A percentile compares a stretch with the other conserved stretches of the same genome.
Evolutionary conservation across 2,329 filamentous ascomycete species (phyloP).

Genomic region (Xylariaceae sp.): DNA sequence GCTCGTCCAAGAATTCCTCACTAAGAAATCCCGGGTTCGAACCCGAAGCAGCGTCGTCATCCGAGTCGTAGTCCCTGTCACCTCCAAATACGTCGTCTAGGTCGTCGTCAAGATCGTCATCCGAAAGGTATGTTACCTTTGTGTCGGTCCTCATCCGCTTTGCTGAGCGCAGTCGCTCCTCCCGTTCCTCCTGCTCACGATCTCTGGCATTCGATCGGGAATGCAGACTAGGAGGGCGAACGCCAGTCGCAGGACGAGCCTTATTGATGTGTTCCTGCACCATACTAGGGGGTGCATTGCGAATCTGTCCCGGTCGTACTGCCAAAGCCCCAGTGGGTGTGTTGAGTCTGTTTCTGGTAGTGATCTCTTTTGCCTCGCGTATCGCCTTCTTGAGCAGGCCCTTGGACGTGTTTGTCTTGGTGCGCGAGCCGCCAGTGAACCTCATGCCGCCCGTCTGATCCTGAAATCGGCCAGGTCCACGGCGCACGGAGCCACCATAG

Average conservation of each 20-base stretch:
- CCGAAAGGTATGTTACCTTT: conserved; percentile 35
- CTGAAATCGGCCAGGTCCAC: conserved; percentile 8
- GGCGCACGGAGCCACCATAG: conserved; percentile 8
- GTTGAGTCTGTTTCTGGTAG: conserved; percentile 42
- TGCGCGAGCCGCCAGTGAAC: conserved; percentile 46
- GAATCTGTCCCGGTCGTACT: conserved; percentile 36
- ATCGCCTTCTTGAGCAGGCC: conserved; percentile 53
- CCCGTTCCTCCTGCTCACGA: conserved; percentile 31
- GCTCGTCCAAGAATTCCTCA: conserved; percentile 16
- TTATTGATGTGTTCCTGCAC: conserved; percentile 47
- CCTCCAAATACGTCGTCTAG: conserved; percentile 22
- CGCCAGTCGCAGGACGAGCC: conserved; percentile 23
- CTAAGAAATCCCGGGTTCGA: conserved; percentile 15
- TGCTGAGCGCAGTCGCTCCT: conserved; percentile 31
- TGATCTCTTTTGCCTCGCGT: conserved; percentile 52
- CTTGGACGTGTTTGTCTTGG: conserved; percentile 47
- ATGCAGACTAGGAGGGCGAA: conserved; percentile 11
- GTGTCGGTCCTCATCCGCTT: conserved; percentile 21
- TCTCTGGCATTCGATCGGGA: conserved; percentile 5
- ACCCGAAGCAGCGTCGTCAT: conserved; percentile 4
- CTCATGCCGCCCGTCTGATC: conserved; percentile 30
- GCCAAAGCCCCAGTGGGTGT: conserved; percentile 31
- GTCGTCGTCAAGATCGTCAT: conserved; percentile 35
- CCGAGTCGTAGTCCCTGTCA: conserved; percentile 6
- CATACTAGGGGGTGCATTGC: conserved; percentile 49